These are phyloP conservation scores for Lyophyllum decastes DNA, from an alignment of 768 basidiomycete species.

Conservation along the genomic window DNA sequence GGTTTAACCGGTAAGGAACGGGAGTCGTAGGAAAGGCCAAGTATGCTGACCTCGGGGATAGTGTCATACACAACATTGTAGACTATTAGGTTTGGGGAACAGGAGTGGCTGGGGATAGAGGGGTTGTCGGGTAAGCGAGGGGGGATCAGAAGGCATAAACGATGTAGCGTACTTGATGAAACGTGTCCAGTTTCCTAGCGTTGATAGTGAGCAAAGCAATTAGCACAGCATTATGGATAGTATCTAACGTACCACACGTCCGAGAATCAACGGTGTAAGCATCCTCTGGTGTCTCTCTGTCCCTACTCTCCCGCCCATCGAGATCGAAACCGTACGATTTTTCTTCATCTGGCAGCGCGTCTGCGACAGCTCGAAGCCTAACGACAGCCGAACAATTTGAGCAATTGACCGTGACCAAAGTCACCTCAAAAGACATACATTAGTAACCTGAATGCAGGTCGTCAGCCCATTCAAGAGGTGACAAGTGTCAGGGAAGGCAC, in stretches of 20 bases:
- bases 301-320: slow-evolving; percentile 51
- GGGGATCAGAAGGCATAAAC: neutral
- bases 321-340: slow-evolving; percentile 62
- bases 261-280: slow-evolving; percentile 60
- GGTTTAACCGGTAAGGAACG: neutral
- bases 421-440: slow-evolving; percentile 40
- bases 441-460: slow-evolving; percentile 34
- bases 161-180: slow-evolving; percentile 61
- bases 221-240: neutral
- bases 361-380: slow-evolving; percentile 47
- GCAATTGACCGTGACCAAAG: no score
- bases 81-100: slow-evolving; percentile 57
- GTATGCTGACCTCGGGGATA: slow-evolving; percentile 47
- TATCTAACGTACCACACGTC: slow-evolving; percentile 41
- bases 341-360: slow-evolving; percentile 32
- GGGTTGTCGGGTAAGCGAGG: neutral
- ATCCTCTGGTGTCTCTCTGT: slow-evolving; percentile 30
- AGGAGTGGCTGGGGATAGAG: slow-evolving; percentile 57
- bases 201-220: no score
- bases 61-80: slow-evolving; percentile 66
- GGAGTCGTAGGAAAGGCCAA: neutral
- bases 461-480: neutral
- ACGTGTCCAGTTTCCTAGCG: slow-evolving; percentile 72
- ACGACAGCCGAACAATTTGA: no score
- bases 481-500: slow-evolving; percentile 16